A percentile compares a stretch with the other conserved stretches of the same genome.
These are phyloP conservation scores for Chalciporus sphaerocephalus DNA, from an alignment of 768 basidiomycete species.

Conservation along the genomic window DNA sequence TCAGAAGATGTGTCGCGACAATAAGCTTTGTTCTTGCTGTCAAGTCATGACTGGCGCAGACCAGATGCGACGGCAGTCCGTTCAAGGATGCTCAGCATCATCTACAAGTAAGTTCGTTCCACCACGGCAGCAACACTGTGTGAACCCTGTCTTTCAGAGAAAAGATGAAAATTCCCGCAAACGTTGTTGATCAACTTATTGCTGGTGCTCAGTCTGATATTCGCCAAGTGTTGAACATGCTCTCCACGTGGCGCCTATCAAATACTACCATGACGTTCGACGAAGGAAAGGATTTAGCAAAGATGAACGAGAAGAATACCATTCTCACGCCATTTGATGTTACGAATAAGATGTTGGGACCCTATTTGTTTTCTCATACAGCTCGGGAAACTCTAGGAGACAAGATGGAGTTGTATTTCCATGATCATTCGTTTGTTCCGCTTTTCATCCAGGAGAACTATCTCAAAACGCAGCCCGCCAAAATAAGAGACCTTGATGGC, in stretches of 20 bases:
- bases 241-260: constrained; percentile 95
- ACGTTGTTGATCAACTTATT: constrained; percentile 90
- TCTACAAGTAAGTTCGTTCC: constrained; percentile 69
- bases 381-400: constrained; percentile 78
- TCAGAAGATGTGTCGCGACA: constrained; percentile 57
- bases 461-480: constrained; percentile 73
- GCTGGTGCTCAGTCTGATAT: constrained; percentile 90
- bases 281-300: constrained; percentile 79
- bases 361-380: constrained; percentile 83
- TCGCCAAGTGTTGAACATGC: constrained; percentile 95
- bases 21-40: not conserved
- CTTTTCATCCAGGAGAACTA: constrained; percentile 99
- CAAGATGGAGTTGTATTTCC: constrained; percentile 96
- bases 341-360: constrained; percentile 83
- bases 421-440: constrained; percentile 91
- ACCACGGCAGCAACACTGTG: no score
- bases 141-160: constrained; percentile 50
- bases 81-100: constrained; percentile 82
- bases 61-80: constrained; percentile 74
- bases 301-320: constrained; percentile 88
- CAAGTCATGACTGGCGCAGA: constrained; percentile 36
- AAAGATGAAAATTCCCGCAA: constrained; percentile 86
- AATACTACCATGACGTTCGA: constrained; percentile 82
- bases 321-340: constrained; percentile 92
- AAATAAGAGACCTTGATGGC: constrained; percentile 52